These are phyloP conservation scores for Murraya paniculata DNA, from an alignment of 345 rosid species.

Conservation along the genomic window DNA sequence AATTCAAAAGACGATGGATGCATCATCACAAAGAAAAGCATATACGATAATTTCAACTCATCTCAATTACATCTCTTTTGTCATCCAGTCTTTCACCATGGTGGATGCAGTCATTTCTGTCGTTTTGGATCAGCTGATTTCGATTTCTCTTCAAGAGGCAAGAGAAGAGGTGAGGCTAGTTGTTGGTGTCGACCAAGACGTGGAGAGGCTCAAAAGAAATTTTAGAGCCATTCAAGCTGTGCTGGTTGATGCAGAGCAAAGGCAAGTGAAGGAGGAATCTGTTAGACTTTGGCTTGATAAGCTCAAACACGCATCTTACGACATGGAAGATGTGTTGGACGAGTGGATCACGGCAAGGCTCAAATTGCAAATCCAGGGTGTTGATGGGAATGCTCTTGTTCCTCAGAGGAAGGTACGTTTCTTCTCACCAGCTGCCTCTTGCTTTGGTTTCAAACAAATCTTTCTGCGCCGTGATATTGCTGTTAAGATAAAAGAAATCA, in stretches of 20 bases:
- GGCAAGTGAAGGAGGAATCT: background rate
- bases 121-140: background rate
- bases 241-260: constrained; percentile 2
- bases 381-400: background rate
- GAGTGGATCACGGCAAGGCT: constrained; percentile 14
- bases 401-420: background rate
- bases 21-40: too few species aligned
- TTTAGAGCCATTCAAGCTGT: background rate
- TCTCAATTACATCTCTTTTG: too few species aligned
- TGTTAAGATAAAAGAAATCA: background rate
- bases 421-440: background rate
- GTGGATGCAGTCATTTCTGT: too few species aligned
- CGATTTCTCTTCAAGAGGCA: background rate
- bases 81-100: too few species aligned
- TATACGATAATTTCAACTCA: too few species aligned
- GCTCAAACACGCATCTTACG: background rate
- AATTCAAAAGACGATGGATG: too few species aligned
- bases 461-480: background rate
- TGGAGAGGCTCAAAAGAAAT: background rate
- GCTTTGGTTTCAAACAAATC: constrained; percentile 1
- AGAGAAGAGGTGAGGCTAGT: background rate
- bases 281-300: constrained; percentile 1
- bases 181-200: background rate
- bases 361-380: background rate
- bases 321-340: constrained; percentile 12